Conservation (phyloP, 441 rosid species). For the Populus hybrid region DNA sequence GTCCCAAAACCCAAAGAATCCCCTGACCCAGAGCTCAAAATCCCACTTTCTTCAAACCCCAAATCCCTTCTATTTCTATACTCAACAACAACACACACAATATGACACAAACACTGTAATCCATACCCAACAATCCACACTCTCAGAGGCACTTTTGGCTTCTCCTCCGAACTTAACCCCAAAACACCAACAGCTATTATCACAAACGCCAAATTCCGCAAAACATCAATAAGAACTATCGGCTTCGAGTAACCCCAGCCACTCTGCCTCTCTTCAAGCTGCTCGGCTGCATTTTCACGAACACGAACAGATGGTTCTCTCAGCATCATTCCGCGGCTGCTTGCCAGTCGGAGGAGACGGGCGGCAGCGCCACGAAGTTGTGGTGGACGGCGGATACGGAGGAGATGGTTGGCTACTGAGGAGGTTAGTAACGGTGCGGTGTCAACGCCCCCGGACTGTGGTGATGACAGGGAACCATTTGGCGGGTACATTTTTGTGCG, state of each 20-base stretch:
- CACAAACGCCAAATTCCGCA: conserved; percentile 87
- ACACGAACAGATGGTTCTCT: conserved; percentile 82
- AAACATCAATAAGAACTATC: conserved; percentile 70
- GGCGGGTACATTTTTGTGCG: conserved; percentile 27
- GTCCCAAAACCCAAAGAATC: conserved; percentile 40
- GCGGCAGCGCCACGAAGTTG: conserved; percentile 66
- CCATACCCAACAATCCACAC: conserved; percentile 77
- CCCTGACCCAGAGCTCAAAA: conserved; percentile 34
- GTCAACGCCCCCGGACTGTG: conserved; percentile 38
- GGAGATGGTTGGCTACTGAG: conserved; percentile 47
- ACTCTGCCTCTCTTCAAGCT: conserved; percentile 86
- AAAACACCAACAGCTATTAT: conserved; percentile 57
- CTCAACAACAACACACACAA: conserved; percentile 68
- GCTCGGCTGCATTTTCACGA: conserved; percentile 90
- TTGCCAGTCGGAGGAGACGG: conserved; percentile 71
- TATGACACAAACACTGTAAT: conserved; percentile 73
- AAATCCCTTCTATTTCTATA: conserved; percentile 46
- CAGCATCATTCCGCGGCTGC: conserved; percentile 78
- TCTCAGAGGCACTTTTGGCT: conserved; percentile 66
- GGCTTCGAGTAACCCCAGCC: conserved; percentile 98
- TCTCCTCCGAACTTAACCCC: conserved; percentile 58
- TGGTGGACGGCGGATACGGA: conserved; percentile 57
- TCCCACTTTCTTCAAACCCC: conserved; percentile 22
- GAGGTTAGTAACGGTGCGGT: conserved; percentile 53
- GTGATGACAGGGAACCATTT: conserved; percentile 26